Percentiles rank a stretch among this genome's conserved stretches.
phyloP scores from a whole-genome alignment of 1,139 yeast genomes.

The Fermentozyma sake region DNA sequence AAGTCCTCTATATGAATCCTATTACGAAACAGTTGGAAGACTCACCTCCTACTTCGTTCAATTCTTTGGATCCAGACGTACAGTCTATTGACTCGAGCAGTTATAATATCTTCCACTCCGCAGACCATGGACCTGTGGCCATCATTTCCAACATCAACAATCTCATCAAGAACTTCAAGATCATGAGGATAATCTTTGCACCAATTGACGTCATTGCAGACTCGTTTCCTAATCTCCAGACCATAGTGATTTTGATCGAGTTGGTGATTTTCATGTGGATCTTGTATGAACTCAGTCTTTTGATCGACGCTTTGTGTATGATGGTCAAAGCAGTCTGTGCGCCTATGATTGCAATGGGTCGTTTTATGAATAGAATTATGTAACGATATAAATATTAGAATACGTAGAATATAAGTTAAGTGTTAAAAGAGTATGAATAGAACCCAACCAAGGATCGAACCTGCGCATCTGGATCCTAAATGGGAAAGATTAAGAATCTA shows the following conservation, averaged over 20 bases:
- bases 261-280: conserved; percentile 40
- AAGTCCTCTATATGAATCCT: conserved; percentile 33
- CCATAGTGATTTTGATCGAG: conserved; percentile 36
- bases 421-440: not conserved
- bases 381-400: conserved; percentile 4
- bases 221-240: conserved; percentile 36
- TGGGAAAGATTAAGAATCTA: too few species aligned
- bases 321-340: conserved; percentile 46
- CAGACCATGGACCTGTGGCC: conserved; percentile 7
- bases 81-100: not conserved
- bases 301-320: conserved; percentile 45
- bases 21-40: conserved; percentile 30
- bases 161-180: conserved; percentile 31
- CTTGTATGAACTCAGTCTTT: conserved; percentile 38
- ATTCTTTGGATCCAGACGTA: conserved; percentile 8
- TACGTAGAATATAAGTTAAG: conserved; percentile 1
- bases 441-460: too few species aligned
- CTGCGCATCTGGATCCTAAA: too few species aligned
- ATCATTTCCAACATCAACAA: conserved; percentile 25
- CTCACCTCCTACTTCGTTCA: conserved; percentile 29
- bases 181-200: conserved; percentile 37
- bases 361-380: conserved; percentile 41
- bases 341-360: conserved; percentile 46
- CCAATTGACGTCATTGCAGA: conserved; percentile 42
- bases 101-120: conserved; percentile 1